Base-by-base conservation (phyloP, 2,329 filamentous ascomycete species). In the Fusarium penzigii region DNA sequence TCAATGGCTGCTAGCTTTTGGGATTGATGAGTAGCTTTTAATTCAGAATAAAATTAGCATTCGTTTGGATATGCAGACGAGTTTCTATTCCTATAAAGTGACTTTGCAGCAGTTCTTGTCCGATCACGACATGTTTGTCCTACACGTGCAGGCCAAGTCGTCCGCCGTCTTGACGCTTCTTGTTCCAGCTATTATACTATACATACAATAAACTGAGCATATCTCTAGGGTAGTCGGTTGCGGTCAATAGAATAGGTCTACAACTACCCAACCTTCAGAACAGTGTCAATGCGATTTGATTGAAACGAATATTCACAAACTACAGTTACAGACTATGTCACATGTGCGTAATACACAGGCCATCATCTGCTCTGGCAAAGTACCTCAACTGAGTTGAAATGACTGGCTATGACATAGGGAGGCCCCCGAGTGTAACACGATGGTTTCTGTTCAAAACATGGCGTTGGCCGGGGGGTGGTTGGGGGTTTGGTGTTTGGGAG, bases 21-120 rank as follows among this genome's bases (percentile, higher is more conserved):
- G 5, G 10, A 36, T 11, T 25, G 20, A 14, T 36, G 13, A 11
- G 10, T 36, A 36, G 32, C 32, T 36, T 58, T 60, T 57, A 60
- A 55, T 55, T 43, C 41, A 59, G 58, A 49, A 57, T 48, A 42
- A 46, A 47, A 59, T 12, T 36, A 36, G 32, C 32, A 36, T 36
- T 36, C 32, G 32, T 36, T 36, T 36, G 32, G 32, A 36, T 11
- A 36, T 25, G 20, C 32, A 12, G 32, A 36, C 13, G 10, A 12
- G 32, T 25, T 25, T 25, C 20, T 25, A 25, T 25, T 4, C 5
- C 20, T 25, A 7, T 25, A 7, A 25, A 5, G 20, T 7, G 7
- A 25, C 7, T 25, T 7, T 25, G 20, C 7, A 7, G 7, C 4
- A 25, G 20, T 25, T 5, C 20, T 25, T 7, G n/a, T 25, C 20